Base-by-base conservation (phyloP, 2,329 filamentous ascomycete species). In the Bipolaris bicolor region DNA sequence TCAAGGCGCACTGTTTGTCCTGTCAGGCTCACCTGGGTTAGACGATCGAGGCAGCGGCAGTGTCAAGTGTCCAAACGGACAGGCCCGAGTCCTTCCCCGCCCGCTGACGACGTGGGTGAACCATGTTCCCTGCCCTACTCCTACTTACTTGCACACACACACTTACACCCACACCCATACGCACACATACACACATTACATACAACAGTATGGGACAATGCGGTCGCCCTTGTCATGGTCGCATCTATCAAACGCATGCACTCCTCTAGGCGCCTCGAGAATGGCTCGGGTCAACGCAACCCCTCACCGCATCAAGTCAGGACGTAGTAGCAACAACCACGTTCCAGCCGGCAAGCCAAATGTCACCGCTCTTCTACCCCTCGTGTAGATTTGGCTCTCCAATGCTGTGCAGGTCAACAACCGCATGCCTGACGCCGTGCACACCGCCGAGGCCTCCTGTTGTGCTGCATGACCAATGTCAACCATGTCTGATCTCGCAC, bases 21-120 rank as follows among this genome's bases (percentile, higher is more conserved):
- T 64, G 61, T 64, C 61, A 64, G 51, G 29, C 44, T 50, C 39
- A 39, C 49, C 50, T 39, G 15, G 55, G 59, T 49, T 52, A 61
- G 51, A 34, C 22, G 15, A 31, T 33, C 44, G 47, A 16, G 34
- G 18, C 45, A 26, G 45, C 52, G 44, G 55, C 52, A 34, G 34
- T 48, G 37, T 41, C 58, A 53, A 53, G 10, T 53, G 47, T 56
- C 54, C 52, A 58, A 49, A 57, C 53, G 56, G 54, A 53, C 43
- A 58, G 56, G 48, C 34, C 29, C 60, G 49, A 52, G 46, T 37
- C 36, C 49, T 54, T 57, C 55, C 55, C 55, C 52, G 47, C 40
- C 41, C 50, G 43, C 59, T 60, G 43, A 24, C 36, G 26, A 37
- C 44, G 51, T 52, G 52, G 54, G 50, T 57, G 43, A 57, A 37